Evolutionary conservation across 108 stramenopile species (phyloP).

Genomic region (Skeletonema tropicum): DNA sequence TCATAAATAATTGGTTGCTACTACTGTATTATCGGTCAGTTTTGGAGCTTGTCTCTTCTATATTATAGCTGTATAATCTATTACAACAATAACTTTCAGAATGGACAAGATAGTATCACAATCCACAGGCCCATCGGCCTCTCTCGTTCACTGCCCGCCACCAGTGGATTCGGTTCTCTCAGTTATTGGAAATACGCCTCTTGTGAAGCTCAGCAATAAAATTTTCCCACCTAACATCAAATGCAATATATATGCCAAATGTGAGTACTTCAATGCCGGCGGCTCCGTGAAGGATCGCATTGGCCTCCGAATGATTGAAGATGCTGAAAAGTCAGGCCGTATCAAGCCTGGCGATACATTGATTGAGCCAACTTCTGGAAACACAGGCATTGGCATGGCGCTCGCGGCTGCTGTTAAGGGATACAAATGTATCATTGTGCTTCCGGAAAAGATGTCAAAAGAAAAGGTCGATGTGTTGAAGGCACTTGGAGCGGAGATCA

Average conservation of each 20-base stretch:
- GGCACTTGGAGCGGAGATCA: slow-evolving; percentile 91
- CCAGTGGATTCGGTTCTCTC: slow-evolving; percentile 22
- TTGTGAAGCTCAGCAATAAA: slow-evolving; percentile 65
- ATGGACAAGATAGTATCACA: slow-evolving; percentile 3
- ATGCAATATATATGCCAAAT: slow-evolving; percentile 80
- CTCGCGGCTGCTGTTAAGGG: slow-evolving; percentile 89
- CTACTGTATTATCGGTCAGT: no score
- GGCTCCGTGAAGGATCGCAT: slow-evolving; percentile 94
- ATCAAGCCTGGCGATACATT: slow-evolving; percentile 92
- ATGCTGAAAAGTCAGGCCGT: slow-evolving; percentile 66
- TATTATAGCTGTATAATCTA: no score
- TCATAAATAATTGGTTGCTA: no score
- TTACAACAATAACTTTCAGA: no score
- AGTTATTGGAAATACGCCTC: slow-evolving; percentile 80
- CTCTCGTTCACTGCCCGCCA: slow-evolving; percentile 18
- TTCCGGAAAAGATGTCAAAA: slow-evolving; percentile 95
- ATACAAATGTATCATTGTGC: slow-evolving; percentile 87
- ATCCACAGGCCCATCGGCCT: slow-evolving; percentile 20
- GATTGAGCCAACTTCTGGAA: slow-evolving; percentile 96
- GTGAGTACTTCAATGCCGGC: slow-evolving; percentile 86
- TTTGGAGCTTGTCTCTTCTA: no score
- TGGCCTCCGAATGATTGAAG: slow-evolving; percentile 78
- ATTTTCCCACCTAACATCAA: slow-evolving; percentile 54
- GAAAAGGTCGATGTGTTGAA: slow-evolving; percentile 95
- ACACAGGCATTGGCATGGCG: slow-evolving; percentile 96